These are phyloP conservation scores for Rhodocollybia butyracea DNA, from an alignment of 768 basidiomycete genomes.

Conservation along the genomic window DNA sequence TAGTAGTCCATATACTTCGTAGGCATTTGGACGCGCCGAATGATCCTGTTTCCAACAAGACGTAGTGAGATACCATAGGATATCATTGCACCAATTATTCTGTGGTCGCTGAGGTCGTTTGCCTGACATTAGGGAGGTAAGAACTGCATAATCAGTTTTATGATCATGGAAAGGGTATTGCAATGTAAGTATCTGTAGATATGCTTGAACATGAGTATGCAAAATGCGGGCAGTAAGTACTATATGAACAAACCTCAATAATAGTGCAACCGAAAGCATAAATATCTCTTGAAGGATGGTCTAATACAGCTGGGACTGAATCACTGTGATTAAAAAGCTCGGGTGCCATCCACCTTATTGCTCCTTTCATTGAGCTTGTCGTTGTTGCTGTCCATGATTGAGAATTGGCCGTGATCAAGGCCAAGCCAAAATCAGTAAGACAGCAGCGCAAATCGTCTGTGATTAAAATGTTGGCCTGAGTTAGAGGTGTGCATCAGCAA, in stretches of 20 bases:
- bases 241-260: constrained; percentile 11
- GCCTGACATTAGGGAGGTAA: neutral
- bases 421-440: constrained; percentile 18
- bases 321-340: constrained; percentile 1
- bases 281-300: constrained; percentile 11
- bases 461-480: constrained; percentile 18
- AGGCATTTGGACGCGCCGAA: constrained; percentile 23
- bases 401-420: constrained; percentile 4
- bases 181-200: neutral
- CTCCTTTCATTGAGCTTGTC: constrained; percentile 10
- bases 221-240: neutral
- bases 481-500: neutral
- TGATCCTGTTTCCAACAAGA: constrained; percentile 19
- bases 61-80: no score
- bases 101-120: neutral
- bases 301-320: neutral
- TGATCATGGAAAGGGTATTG: constrained; percentile 5
- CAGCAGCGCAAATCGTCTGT: constrained; percentile 10
- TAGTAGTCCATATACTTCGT: constrained; percentile 11
- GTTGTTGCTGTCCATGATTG: constrained; percentile 6
- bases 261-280: constrained; percentile 15
- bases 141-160: neutral
- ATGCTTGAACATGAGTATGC: neutral
- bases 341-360: constrained; percentile 14
- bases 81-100: neutral